Evolutionary conservation across 2,329 filamentous ascomycete genomes (phyloP), one percentile per base, ranked within the genome.

Genomic region (Fusarium devonianum): DNA sequence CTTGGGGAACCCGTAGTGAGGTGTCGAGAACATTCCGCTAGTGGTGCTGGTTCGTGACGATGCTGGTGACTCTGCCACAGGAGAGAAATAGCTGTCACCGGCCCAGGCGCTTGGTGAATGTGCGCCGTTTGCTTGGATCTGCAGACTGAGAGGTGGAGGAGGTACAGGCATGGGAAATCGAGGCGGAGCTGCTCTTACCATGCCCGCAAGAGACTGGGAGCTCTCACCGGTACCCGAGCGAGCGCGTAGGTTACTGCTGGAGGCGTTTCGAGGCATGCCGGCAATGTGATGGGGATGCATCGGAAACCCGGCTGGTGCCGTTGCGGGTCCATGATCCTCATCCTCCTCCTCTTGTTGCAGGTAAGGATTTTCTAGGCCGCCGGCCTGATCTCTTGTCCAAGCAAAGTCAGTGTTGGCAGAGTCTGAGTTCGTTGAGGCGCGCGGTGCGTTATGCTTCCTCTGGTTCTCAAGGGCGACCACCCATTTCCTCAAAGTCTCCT

Each of bases 401-500:
- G 84, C 83, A 67, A 97, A 96, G 56, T 93, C 88, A 7, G 87
- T 86, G 1, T 87, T 83, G 1, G 75, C 49, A 38, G 78, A 70
- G n/a, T 81, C 76, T 3, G 78, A 71, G 64, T 72, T 77, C 19
- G 70, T 58, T 12, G 75, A 71, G 64, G 80, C 35, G 69, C 82
- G 70, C 57, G 81, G 68, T 54, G 79, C 70, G 65, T 83, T 79
- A 68, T 79, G 74, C 77, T 85, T 84, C 52, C 91, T 82, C 71
- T 96, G 92, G 2, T 75, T 79, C 59, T 96, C 89, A 18, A 97
- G 84, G 29, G 90, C 86, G 7, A 78, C 78, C 19, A 89, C 87
- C 94, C 94, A 99, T 69, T 93, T 96, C 72, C 88, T 92, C 86
- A 97, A 92, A 11, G 81, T 85, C 61, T 96, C 92, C 70, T 99